Percentiles rank a stretch among this genome's conserved stretches.
These are phyloP conservation scores for Creolimax fragrantissima DNA, from an alignment of 78 protist genomes.

Conservation along the genomic window DNA sequence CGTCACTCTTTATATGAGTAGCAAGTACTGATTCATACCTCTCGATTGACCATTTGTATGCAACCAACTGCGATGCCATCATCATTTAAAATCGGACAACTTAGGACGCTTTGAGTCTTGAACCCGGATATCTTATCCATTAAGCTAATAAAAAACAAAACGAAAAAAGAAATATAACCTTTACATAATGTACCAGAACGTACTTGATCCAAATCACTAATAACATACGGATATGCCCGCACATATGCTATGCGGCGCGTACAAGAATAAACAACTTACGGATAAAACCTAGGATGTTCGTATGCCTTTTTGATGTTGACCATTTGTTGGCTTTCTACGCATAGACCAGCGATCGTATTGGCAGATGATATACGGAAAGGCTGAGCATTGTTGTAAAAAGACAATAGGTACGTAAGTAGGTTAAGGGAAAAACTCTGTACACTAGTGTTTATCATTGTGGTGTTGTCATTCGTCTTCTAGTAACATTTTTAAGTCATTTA, in stretches of 20 bases:
- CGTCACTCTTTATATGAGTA: background rate
- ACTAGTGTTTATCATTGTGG: too few species aligned
- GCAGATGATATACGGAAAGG: background rate
- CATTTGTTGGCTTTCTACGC: background rate
- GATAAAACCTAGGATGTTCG: background rate
- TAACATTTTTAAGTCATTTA: too few species aligned
- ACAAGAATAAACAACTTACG: background rate
- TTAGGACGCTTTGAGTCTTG: background rate
- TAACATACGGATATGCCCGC: background rate
- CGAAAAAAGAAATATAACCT: background rate
- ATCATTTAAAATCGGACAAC: background rate
- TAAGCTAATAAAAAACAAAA: background rate
- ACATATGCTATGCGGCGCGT: background rate
- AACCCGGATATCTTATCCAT: conserved; percentile 6
- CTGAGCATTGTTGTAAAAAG: background rate
- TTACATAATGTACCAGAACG: background rate
- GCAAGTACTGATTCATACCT: background rate
- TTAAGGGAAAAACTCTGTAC: too few species aligned
- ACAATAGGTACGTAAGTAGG: too few species aligned
- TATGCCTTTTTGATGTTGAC: background rate
- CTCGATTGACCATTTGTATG: conserved; percentile 8
- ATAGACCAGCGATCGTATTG: conserved; percentile 2
- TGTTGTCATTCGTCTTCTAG: too few species aligned
- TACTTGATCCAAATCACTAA: background rate
- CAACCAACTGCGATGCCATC: conserved; percentile 12